These are phyloP conservation scores for Ganoderma boninense DNA, from an alignment of 1,284 basidiomycete species.

Conservation along the genomic window DNA sequence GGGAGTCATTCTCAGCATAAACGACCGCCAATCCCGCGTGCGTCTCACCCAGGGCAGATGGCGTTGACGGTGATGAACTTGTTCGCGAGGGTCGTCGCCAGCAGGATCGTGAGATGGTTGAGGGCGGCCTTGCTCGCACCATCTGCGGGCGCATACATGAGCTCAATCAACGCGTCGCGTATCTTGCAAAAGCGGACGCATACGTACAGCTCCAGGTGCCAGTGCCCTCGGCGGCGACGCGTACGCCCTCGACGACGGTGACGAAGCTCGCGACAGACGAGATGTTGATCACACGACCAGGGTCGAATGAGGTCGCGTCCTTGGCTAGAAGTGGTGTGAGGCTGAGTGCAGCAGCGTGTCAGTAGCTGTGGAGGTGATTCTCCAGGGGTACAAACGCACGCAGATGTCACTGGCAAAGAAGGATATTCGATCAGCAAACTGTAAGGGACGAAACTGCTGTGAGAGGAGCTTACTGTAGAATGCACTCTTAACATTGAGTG, in stretches of 20 bases:
- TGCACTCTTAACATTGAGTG: conserved; percentile 81
- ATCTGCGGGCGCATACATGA: conserved; percentile 51
- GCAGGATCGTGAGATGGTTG: conserved; percentile 81
- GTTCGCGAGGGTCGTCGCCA: conserved; percentile 75
- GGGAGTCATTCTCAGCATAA: neutral
- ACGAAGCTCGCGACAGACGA: conserved; percentile 77
- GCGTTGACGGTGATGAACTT: conserved; percentile 84
- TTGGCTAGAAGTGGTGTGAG: conserved; percentile 73
- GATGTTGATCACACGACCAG: conserved; percentile 83
- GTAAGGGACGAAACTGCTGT: conserved; percentile 6
- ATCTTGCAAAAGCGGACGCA: neutral
- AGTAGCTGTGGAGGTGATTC: neutral
- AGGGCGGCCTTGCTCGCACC: conserved; percentile 85
- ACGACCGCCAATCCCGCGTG: neutral
- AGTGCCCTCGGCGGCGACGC: conserved; percentile 61
- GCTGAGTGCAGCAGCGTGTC: conserved; percentile 40
- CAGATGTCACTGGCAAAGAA: conserved; percentile 63
- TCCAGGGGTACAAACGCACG: conserved; percentile 49
- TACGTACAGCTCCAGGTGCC: conserved; percentile 86
- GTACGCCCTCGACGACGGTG: conserved; percentile 57
- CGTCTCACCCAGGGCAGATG: conserved; percentile 76
- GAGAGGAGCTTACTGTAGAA: conserved; percentile 69
- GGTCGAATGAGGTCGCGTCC: conserved; percentile 71
- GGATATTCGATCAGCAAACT: neutral
- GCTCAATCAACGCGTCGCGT: neutral